These are phyloP conservation scores for Colletotrichum sp. DNA, from an alignment of 2,329 filamentous ascomycete genomes.

Conservation along the genomic window DNA sequence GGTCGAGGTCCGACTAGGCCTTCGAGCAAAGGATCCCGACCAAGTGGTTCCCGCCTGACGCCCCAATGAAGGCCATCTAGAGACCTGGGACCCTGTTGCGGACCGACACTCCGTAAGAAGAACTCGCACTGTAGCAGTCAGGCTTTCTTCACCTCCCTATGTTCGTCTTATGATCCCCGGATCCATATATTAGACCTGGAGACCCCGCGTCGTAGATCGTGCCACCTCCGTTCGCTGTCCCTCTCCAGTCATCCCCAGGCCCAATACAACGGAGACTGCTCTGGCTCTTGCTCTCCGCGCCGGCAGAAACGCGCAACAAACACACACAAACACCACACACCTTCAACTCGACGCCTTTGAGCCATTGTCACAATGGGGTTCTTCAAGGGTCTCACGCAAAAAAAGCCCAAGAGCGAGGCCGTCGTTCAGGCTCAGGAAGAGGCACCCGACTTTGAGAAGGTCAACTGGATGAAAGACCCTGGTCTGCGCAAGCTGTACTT, in stretches of 20 bases:
- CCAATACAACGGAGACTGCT: not conserved
- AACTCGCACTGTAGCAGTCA: not conserved
- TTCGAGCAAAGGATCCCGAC: constrained; percentile 10
- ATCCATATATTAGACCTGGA: constrained; percentile 16
- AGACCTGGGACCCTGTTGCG: not conserved
- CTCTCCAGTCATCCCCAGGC: not conserved
- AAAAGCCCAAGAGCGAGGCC: constrained; percentile 14
- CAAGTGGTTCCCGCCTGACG: constrained; percentile 8
- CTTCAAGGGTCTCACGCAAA: constrained; percentile 15
- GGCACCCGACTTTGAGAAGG: constrained; percentile 53
- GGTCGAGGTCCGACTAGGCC: not conserved
- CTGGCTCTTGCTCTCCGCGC: constrained; percentile 1
- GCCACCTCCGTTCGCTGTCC: not conserved
- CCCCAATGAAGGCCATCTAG: not conserved
- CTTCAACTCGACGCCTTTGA: not conserved
- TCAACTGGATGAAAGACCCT: constrained; percentile 59
- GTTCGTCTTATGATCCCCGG: constrained; percentile 4
- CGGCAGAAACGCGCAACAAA: not conserved
- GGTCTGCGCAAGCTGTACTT: constrained; percentile 62
- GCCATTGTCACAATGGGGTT: constrained; percentile 5
- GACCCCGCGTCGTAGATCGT: constrained; percentile 1
- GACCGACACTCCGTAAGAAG: not conserved
- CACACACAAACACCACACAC: not conserved
- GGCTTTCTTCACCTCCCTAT: not conserved
- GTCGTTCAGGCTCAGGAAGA: constrained; percentile 43